phyloP scores from a whole-genome alignment of 495 filamentous ascomycete species.

The Polyplosphaeria fusca region DNA sequence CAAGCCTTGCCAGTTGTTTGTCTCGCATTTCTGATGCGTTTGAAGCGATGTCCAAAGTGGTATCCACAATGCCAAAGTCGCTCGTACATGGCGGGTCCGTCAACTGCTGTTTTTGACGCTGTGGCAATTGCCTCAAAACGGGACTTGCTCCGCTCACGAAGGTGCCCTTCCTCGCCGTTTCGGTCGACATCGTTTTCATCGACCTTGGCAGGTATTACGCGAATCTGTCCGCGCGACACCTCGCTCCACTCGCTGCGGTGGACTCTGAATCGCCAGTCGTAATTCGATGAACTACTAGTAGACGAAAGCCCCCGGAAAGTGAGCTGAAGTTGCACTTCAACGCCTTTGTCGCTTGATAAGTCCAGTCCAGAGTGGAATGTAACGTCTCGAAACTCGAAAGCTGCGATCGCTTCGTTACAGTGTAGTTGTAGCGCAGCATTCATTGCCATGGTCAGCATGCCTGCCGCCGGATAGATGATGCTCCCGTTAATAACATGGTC shows the following conservation, averaged over 20 bases:
- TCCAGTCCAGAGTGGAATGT: not conserved
- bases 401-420: not conserved
- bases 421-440: constrained; percentile 4
- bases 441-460: constrained; percentile 13
- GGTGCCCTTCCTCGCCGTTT: not conserved
- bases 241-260: not conserved
- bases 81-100: not conserved
- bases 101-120: not conserved
- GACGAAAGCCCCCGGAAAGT: not conserved
- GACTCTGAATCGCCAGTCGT: not conserved
- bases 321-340: constrained; percentile 6
- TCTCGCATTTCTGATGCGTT: not conserved
- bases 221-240: not conserved
- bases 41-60: constrained; percentile 2
- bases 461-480: constrained; percentile 12
- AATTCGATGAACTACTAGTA: not conserved
- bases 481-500: constrained; percentile 7
- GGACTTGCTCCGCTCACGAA: not conserved
- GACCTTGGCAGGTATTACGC: not conserved
- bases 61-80: not conserved
- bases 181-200: not conserved
- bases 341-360: not conserved
- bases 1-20: not conserved
- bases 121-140: not conserved
- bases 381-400: constrained; percentile 1